phyloP scores from a whole-genome alignment of 805 yeast species.

The Kodamaea nitidulidarum region DNA sequence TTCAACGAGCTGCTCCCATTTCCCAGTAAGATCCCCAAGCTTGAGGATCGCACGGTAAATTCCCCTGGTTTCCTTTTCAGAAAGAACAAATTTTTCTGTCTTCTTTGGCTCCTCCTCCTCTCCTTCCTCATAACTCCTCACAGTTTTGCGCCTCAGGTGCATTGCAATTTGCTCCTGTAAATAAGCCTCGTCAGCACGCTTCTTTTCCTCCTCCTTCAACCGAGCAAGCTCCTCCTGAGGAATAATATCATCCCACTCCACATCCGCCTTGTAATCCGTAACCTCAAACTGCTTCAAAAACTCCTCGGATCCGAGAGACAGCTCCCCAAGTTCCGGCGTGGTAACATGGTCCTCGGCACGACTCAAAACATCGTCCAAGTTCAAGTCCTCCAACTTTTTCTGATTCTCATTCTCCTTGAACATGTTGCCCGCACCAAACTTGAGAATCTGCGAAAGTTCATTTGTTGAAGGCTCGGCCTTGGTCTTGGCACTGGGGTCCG shows the following conservation, averaged over 20 bases:
- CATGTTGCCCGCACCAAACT: conserved; percentile 98
- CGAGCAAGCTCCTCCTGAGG: conserved; percentile 90
- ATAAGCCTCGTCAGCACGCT: conserved; percentile 78
- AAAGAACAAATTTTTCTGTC: conserved; percentile 43
- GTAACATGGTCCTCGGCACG: conserved; percentile 98
- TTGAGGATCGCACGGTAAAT: conserved; percentile 78
- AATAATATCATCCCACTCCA: conserved; percentile 98
- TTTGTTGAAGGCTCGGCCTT: conserved; percentile 74
- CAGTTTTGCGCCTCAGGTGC: conserved; percentile 76
- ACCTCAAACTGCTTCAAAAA: conserved; percentile 96
- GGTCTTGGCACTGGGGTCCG: conserved; percentile 62
- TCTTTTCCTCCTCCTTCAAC: conserved; percentile 87
- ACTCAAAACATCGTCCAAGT: conserved; percentile 89
- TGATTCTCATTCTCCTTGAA: conserved; percentile 93
- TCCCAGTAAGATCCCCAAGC: conserved; percentile 70
- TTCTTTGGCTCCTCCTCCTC: conserved; percentile 33
- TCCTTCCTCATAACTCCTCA: conserved; percentile 42
- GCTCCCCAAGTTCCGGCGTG: conserved; percentile 93
- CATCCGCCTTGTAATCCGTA: conserved; percentile 96
- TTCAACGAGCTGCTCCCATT: conserved; percentile 81
- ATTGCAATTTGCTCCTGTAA: conserved; percentile 86
- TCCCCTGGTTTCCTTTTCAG: conserved; percentile 83
- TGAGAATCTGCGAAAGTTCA: conserved; percentile 87
- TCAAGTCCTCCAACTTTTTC: conserved; percentile 90
- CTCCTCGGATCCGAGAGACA: conserved; percentile 98